A percentile compares a stretch with the other conserved stretches of the same genome.
phyloP scores from a whole-genome alignment of 2,329 filamentous ascomycete species.

The Clarireedia monteithiana region DNA sequence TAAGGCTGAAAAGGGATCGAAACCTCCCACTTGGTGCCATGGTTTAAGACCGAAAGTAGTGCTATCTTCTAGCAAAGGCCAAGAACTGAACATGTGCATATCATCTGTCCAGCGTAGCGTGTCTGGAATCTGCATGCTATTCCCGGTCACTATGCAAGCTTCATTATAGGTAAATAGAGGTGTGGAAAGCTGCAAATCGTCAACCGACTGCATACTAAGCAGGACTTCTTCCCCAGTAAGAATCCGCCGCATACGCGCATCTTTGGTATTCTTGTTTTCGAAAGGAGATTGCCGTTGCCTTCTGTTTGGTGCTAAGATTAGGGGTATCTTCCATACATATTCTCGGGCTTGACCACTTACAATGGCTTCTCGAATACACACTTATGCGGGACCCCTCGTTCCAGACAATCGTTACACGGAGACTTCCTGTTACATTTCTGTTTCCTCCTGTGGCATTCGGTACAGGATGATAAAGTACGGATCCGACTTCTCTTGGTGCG shows the following conservation, averaged over 20 bases:
- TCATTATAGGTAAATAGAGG: background rate
- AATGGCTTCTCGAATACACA: slow-evolving; percentile 14
- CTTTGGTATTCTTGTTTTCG: background rate
- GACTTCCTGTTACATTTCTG: slow-evolving; percentile 18
- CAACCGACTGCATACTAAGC: slow-evolving; percentile 15
- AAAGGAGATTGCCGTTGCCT: background rate
- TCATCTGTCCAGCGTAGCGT: no score
- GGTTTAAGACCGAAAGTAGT: background rate
- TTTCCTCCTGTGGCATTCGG: slow-evolving; percentile 21
- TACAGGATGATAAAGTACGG: slow-evolving; percentile 14
- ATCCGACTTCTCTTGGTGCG: slow-evolving; percentile 12
- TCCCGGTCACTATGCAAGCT: background rate
- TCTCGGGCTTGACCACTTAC: slow-evolving; percentile 9
- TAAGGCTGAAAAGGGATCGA: slow-evolving; percentile 4
- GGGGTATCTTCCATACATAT: background rate
- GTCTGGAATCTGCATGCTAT: background rate
- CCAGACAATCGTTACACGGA: slow-evolving; percentile 18
- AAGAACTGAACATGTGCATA: background rate
- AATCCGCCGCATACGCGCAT: slow-evolving; percentile 12
- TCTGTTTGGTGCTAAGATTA: background rate
- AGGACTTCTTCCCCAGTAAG: slow-evolving; percentile 12
- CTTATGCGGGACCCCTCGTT: slow-evolving; percentile 13
- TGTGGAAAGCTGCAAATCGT: background rate
- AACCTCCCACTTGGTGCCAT: background rate
- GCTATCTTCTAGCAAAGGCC: background rate